phyloP scores from a whole-genome alignment of 345 rosid genomes.

The Schrenkiella parvula region DNA sequence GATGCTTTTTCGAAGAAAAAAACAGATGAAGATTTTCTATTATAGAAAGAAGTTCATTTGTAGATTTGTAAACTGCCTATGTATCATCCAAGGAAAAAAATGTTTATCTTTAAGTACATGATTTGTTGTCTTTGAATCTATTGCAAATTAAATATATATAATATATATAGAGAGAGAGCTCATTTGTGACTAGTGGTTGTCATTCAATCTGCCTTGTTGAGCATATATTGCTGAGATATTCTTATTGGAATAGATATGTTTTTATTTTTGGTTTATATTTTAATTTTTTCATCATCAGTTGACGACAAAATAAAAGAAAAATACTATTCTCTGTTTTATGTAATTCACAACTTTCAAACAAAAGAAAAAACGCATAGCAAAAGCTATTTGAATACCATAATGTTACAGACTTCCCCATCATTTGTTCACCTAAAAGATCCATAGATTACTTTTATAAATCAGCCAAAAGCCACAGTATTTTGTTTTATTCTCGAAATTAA shows the following conservation, averaged over 20 bases:
- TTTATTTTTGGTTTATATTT: background rate
- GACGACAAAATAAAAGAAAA: background rate
- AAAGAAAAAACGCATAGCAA: background rate
- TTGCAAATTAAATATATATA: background rate
- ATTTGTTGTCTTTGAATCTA: background rate
- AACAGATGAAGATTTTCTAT: too few relatives aligned
- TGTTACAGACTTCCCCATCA: background rate
- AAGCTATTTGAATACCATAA: background rate
- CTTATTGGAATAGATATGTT: background rate
- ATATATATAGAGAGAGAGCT: too few relatives aligned
- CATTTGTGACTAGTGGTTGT: background rate
- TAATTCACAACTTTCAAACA: background rate
- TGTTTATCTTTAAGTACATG: background rate
- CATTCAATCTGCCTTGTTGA: background rate
- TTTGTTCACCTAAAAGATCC: background rate
- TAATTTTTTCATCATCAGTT: background rate
- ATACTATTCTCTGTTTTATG: background rate
- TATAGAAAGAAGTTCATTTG: background rate
- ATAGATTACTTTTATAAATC: too few relatives aligned
- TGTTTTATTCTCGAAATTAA: background rate
- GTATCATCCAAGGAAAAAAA: background rate
- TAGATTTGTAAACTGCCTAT: background rate
- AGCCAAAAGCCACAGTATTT: background rate
- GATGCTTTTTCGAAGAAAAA: background rate
- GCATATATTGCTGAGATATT: background rate